Conservation (phyloP, 352 stramenopile species). For the Phytophthora hibernalis region DNA sequence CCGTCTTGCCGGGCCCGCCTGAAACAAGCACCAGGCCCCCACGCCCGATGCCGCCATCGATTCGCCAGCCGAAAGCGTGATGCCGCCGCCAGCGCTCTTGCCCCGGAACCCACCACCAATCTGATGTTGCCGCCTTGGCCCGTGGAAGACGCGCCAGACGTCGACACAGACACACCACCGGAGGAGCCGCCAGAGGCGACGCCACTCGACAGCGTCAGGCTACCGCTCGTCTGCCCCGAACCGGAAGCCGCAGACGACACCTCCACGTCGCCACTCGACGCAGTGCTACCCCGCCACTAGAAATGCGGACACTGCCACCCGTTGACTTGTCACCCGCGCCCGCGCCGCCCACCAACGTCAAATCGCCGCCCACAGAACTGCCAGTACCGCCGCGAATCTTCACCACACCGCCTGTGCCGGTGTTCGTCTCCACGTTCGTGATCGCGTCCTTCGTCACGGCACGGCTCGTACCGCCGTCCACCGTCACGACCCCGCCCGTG, state of each 20-base stretch:
- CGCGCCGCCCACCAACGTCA: slow-evolving; percentile 1
- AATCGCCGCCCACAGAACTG: not conserved
- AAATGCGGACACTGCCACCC: slow-evolving; percentile 11
- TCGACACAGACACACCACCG: not conserved
- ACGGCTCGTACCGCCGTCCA: not conserved
- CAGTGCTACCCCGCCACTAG: not conserved
- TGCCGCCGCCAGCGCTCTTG: slow-evolving; percentile 1
- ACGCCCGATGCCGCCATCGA: slow-evolving; percentile 12
- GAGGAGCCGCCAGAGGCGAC: not conserved
- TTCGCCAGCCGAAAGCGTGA: slow-evolving; percentile 10
- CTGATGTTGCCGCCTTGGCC: not conserved
- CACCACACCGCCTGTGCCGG: slow-evolving; percentile 3
- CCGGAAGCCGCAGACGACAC: not conserved
- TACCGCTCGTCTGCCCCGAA: not conserved
- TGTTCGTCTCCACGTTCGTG: not conserved
- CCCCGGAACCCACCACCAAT: slow-evolving; percentile 6
- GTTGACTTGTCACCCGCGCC: not conserved
- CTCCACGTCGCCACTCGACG: slow-evolving; percentile 14
- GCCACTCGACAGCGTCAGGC: not conserved
- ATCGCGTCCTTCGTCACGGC: not conserved
- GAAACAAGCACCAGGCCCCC: not conserved
- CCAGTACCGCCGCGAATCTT: not conserved
- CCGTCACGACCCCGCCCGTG: not conserved
- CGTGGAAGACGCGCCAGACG: not conserved
- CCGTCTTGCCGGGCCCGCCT: no score